Evolutionary conservation across 2,329 filamentous ascomycete species (phyloP).

Genomic region (Colletotrichum sp.): DNA sequence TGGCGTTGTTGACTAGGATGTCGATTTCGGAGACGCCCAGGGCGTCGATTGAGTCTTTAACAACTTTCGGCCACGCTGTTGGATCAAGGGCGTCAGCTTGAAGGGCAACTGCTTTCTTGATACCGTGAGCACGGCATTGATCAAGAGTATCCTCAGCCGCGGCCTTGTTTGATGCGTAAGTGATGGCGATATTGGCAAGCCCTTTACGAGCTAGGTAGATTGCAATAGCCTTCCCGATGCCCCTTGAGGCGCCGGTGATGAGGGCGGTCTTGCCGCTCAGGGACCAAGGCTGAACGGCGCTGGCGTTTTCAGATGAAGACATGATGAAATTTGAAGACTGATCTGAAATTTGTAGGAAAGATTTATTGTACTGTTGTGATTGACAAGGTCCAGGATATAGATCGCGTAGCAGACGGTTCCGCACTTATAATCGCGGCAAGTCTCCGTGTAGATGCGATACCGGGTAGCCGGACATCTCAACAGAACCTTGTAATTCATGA

Average conservation of each 20-base stretch:
- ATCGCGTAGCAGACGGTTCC: not conserved
- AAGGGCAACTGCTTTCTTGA: not conserved
- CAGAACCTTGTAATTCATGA: not conserved
- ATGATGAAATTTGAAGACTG: not conserved
- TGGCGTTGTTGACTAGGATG: constrained; percentile 5
- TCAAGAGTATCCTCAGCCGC: not conserved
- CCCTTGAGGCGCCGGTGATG: not conserved
- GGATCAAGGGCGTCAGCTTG: not conserved
- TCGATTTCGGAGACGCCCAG: not conserved
- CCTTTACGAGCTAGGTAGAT: not conserved
- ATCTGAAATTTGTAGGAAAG: not conserved
- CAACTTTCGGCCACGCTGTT: not conserved
- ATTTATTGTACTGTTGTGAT: not conserved
- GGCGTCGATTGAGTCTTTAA: not conserved
- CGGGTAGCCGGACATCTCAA: not conserved
- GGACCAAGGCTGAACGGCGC: not conserved
- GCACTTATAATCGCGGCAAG: not conserved
- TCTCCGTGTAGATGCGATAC: not conserved
- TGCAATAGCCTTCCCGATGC: not conserved
- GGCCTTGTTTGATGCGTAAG: not conserved
- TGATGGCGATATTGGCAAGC: not conserved
- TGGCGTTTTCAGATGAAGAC: not conserved
- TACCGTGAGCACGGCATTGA: not conserved
- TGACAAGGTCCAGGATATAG: not conserved
- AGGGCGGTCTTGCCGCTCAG: not conserved